These are phyloP conservation scores for Collybia nuda DNA, from an alignment of 768 basidiomycete species.

Conservation along the genomic window DNA sequence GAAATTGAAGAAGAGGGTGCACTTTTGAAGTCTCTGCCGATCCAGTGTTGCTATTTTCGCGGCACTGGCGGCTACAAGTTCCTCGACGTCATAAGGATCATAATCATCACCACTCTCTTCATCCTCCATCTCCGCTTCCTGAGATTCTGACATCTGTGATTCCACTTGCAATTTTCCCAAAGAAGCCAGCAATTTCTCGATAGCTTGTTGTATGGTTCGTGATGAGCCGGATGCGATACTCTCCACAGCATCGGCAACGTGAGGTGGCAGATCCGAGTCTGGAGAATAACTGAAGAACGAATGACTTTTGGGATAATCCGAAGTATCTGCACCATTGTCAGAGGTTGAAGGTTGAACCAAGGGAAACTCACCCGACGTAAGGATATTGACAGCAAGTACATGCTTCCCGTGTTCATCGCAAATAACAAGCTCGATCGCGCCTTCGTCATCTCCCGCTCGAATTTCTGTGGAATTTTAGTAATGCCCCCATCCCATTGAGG, in stretches of 20 bases:
- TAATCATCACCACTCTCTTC: slow-evolving; percentile 39
- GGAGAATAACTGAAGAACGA: slow-evolving; percentile 55
- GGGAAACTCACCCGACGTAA: slow-evolving; percentile 45
- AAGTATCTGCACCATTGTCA: slow-evolving; percentile 43
- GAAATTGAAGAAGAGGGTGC: slow-evolving; percentile 6
- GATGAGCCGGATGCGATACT: slow-evolving; percentile 41
- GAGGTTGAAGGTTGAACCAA: background rate
- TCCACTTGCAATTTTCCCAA: slow-evolving; percentile 17
- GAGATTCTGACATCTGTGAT: background rate
- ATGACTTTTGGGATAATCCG: slow-evolving; percentile 65
- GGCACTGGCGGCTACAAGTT: slow-evolving; percentile 10
- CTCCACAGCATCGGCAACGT: slow-evolving; percentile 42
- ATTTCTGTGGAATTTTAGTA: slow-evolving; percentile 34
- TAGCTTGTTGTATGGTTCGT: slow-evolving; percentile 41
- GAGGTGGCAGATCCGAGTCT: slow-evolving; percentile 39
- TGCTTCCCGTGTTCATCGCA: slow-evolving; percentile 30
- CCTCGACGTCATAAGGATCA: slow-evolving; percentile 34
- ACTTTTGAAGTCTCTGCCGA: slow-evolving; percentile 30
- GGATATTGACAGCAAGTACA: slow-evolving; percentile 37
- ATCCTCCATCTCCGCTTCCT: slow-evolving; percentile 30
- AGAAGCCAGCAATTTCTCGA: slow-evolving; percentile 40
- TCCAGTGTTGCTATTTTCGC: slow-evolving; percentile 19
- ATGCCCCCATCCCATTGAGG: background rate
- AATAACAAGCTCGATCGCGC: slow-evolving; percentile 53
- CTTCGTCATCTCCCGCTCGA: slow-evolving; percentile 62